Conservation (phyloP, 768 basidiomycete species). For the Rossbeevera mucosa region DNA sequence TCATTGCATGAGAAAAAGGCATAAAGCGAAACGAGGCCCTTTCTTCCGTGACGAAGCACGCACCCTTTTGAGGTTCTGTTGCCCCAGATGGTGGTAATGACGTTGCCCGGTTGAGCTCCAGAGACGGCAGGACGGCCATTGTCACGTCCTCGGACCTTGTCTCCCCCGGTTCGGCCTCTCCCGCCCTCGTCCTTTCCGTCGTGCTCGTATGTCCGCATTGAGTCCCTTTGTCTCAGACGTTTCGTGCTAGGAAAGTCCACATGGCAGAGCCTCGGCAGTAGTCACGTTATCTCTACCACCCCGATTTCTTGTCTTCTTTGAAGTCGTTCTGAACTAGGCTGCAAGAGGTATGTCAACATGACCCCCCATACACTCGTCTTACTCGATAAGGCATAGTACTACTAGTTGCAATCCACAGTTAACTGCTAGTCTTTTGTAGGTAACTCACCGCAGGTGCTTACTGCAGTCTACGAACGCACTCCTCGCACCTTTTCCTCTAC, state of each 20-base stretch:
- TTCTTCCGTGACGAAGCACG: background rate
- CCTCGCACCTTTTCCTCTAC: background rate
- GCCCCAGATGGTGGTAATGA: background rate
- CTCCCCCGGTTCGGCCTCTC: too few relatives aligned
- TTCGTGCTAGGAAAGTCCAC: background rate
- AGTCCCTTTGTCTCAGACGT: background rate
- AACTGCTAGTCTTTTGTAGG: background rate
- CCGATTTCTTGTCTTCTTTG: background rate
- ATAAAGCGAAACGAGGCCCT: background rate
- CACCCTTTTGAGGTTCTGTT: background rate
- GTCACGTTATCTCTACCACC: constrained; percentile 4
- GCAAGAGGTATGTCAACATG: background rate
- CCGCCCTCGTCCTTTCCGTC: background rate
- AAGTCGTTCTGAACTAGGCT: background rate
- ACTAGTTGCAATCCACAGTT: background rate
- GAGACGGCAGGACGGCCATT: background rate
- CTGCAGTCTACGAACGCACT: background rate
- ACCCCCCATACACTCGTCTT: background rate
- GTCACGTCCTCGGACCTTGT: background rate
- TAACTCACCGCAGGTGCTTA: background rate
- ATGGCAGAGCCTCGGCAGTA: background rate
- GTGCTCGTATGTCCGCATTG: background rate
- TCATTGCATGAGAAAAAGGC: background rate
- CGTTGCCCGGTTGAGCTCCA: background rate
- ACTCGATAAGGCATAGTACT: background rate